phyloP scores from a whole-genome alignment of 2,329 filamentous ascomycete genomes.

The Torrubiella hemipterigena region DNA sequence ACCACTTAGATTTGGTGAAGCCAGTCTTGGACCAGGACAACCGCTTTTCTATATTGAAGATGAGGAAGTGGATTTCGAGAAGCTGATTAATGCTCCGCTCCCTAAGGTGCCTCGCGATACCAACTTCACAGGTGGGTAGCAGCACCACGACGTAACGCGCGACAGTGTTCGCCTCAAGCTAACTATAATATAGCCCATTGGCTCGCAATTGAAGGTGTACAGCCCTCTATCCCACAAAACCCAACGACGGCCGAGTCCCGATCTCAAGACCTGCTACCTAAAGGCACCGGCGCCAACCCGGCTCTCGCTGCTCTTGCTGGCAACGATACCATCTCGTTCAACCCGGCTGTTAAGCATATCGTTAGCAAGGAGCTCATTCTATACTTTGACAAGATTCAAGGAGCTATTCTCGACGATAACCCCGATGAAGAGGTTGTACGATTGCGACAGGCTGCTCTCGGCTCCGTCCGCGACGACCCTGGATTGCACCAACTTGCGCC shows the following conservation, averaged over 20 bases:
- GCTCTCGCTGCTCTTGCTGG: slow-evolving; percentile 72
- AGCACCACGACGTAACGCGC: background rate
- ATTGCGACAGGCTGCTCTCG: slow-evolving; percentile 72
- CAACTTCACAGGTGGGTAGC: slow-evolving; percentile 65
- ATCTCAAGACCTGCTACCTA: slow-evolving; percentile 75
- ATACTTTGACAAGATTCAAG: slow-evolving; percentile 92
- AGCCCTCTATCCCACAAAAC: slow-evolving; percentile 93
- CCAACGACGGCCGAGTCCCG: slow-evolving; percentile 76
- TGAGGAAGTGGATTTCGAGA: slow-evolving; percentile 97
- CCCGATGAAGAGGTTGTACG: slow-evolving; percentile 63
- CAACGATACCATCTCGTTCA: slow-evolving; percentile 71
- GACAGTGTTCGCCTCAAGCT: slow-evolving; percentile 4
- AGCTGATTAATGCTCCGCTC: slow-evolving; percentile 90
- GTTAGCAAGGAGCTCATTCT: slow-evolving; percentile 91
- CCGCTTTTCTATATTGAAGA: slow-evolving; percentile 96
- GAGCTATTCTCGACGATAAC: slow-evolving; percentile 75
- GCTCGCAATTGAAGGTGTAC: slow-evolving; percentile 94
- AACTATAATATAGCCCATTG: slow-evolving; percentile 61
- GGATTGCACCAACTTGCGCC: slow-evolving; percentile 91
- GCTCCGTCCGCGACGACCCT: slow-evolving; percentile 77
- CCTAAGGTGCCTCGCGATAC: slow-evolving; percentile 92
- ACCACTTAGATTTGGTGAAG: slow-evolving; percentile 83
- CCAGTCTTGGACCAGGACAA: slow-evolving; percentile 84
- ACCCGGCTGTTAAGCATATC: slow-evolving; percentile 89
- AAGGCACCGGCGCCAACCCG: slow-evolving; percentile 78